These are phyloP conservation scores for Suhomyces atakaporum DNA, from an alignment of 1,139 yeast species.

Conservation along the genomic window DNA sequence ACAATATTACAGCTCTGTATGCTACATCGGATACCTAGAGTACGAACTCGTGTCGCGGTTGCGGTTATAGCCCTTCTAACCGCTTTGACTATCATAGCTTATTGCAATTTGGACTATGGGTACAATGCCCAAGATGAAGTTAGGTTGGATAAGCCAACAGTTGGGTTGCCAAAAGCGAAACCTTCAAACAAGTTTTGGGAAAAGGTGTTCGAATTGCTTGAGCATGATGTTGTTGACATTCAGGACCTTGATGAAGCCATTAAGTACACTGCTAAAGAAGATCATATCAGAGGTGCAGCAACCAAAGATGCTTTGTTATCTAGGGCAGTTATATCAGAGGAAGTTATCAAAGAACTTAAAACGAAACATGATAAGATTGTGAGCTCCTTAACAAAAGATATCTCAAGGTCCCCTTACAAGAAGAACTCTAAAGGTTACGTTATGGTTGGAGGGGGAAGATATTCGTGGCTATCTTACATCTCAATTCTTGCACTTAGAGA, in stretches of 20 bases:
- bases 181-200: slow-evolving; percentile 22
- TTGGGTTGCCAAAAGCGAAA: slow-evolving; percentile 13
- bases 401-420: slow-evolving; percentile 28
- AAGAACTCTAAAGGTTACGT: slow-evolving; percentile 36
- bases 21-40: slow-evolving; percentile 12
- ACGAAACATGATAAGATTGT: slow-evolving; percentile 28
- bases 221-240: slow-evolving; percentile 14
- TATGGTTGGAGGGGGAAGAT: slow-evolving; percentile 41
- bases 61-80: neutral
- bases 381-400: slow-evolving; percentile 26
- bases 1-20: too few relatives aligned
- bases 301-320: slow-evolving; percentile 33
- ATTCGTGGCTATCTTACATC: slow-evolving; percentile 43
- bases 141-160: slow-evolving; percentile 11
- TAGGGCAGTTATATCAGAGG: slow-evolving; percentile 30
- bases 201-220: slow-evolving; percentile 18
- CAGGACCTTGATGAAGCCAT: slow-evolving; percentile 23
- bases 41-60: slow-evolving; percentile 1
- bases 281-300: slow-evolving; percentile 27
- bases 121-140: slow-evolving; percentile 1
- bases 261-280: slow-evolving; percentile 23
- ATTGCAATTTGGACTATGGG: neutral
- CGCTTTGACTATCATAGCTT: neutral
- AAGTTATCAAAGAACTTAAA: slow-evolving; percentile 26
- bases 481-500: slow-evolving; percentile 36